phyloP scores from a whole-genome alignment of 169 alveolate genomes.

The Miamiensis avidus region DNA sequence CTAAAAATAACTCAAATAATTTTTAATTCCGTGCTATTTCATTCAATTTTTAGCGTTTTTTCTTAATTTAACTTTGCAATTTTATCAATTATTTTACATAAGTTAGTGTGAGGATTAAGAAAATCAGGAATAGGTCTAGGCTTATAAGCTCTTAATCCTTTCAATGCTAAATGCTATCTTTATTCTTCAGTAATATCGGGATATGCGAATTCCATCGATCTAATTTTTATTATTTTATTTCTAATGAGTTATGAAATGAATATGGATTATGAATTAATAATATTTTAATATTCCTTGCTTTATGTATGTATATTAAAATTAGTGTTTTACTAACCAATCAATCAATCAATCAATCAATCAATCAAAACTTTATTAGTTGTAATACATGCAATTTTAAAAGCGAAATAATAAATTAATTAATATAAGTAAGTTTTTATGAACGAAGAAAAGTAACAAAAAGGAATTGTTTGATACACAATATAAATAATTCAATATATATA shows the following conservation, averaged over 20 bases:
- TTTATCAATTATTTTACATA: neutral
- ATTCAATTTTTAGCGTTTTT: no score
- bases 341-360: neutral
- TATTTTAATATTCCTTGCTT: neutral
- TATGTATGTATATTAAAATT: neutral
- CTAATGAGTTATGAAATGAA: neutral
- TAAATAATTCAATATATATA: neutral
- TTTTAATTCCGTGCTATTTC: no score
- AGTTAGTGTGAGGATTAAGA: conserved; percentile 20
- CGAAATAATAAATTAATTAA: no score
- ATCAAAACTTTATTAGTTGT: no score
- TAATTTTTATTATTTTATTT: neutral
- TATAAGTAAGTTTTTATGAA: neutral
- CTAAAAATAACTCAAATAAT: no score
- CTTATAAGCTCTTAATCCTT: conserved; percentile 32
- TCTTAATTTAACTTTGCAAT: neutral
- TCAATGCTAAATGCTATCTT: conserved; percentile 1
- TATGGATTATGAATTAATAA: neutral
- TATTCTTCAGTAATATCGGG: conserved; percentile 12
- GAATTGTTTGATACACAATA: no score
- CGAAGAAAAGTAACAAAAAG: neutral
- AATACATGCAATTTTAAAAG: no score
- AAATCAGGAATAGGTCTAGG: conserved; percentile 18
- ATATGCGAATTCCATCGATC: conserved; percentile 13
- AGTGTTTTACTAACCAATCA: neutral